phyloP scores from a whole-genome alignment of 305 asterid genomes.

The Stenogyne calaminthoides region DNA sequence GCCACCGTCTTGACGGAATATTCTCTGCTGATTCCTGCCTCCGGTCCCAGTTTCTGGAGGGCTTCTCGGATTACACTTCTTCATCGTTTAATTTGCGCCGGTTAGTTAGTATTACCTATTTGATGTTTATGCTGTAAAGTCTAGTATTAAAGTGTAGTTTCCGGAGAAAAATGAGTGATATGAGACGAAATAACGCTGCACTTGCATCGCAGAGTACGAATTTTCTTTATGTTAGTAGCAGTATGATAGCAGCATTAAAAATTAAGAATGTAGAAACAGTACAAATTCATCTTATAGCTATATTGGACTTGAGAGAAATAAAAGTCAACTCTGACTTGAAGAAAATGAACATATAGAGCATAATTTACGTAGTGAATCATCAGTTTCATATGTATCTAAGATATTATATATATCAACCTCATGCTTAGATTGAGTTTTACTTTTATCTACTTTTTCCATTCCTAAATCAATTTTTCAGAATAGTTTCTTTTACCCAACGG shows the following conservation, averaged over 20 bases:
- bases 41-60: constrained; percentile 60
- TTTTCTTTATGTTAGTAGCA: background rate
- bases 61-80: constrained; percentile 54
- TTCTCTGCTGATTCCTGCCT: constrained; percentile 55
- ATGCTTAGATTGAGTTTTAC: background rate
- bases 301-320: background rate
- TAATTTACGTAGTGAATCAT: background rate
- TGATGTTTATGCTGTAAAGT: background rate
- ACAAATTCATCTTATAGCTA: background rate
- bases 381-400: background rate
- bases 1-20: constrained; percentile 52
- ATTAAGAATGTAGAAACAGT: background rate
- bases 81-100: constrained; percentile 59
- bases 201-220: background rate
- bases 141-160: background rate
- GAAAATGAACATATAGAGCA: background rate
- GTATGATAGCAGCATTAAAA: background rate
- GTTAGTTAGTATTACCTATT: constrained; percentile 34
- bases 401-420: too few species aligned
- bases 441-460: background rate
- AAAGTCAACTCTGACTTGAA: background rate
- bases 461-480: background rate
- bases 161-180: background rate
- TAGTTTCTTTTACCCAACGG: background rate
- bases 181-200: too few species aligned